Base-by-base conservation (phyloP, 495 filamentous ascomycete species). In the Aspergillus conjunctus region DNA sequence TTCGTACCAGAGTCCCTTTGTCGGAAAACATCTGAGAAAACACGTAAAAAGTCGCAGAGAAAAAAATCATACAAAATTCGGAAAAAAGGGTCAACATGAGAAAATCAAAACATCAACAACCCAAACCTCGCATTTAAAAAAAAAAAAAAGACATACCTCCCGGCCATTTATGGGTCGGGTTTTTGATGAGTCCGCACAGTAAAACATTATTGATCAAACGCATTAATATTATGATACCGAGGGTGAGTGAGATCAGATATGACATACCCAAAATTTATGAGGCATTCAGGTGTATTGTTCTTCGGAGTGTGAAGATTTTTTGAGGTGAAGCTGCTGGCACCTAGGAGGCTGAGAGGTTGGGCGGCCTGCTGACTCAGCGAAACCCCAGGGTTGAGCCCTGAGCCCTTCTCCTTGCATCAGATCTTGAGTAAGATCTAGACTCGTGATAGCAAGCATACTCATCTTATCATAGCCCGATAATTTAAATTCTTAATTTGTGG, bases 331-430 rank as follows among this genome's bases (percentile, higher is more conserved):
- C 26, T 26, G 59, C 50, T 59, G 33, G 50, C 33, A 56, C 58
- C 61, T 56, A 31, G 56, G n/a, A n/a, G n/a, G n/a, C n/a, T n/a
- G n/a, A n/a, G n/a, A n/a, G n/a, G n/a, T n/a, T n/a, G n/a, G 56
- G 33, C 55, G 60, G 45, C 66, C 69, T 58, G 64, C 65, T 71
- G 69, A 69, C 67, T 34, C 46, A 15, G 17, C 21, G 58, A 67
- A 59, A n/a, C 64, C 66, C 69, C 69, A 71, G 63, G 64, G 60
- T 59, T 64, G 4, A 66, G 64, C 66, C 66, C 70, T 70, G 59
- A 68, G 51, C 68, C 70, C 68, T 72, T 48, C 61, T 61, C 63
- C 66, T 69, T 70, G 60, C 63, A 61, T 64, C 60, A 39, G 7
- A 65, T 67, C 17, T 39, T 59, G 69, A 26, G 43, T 71, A 69